Conservation (phyloP, 768 basidiomycete species). For the Russula sp. region DNA sequence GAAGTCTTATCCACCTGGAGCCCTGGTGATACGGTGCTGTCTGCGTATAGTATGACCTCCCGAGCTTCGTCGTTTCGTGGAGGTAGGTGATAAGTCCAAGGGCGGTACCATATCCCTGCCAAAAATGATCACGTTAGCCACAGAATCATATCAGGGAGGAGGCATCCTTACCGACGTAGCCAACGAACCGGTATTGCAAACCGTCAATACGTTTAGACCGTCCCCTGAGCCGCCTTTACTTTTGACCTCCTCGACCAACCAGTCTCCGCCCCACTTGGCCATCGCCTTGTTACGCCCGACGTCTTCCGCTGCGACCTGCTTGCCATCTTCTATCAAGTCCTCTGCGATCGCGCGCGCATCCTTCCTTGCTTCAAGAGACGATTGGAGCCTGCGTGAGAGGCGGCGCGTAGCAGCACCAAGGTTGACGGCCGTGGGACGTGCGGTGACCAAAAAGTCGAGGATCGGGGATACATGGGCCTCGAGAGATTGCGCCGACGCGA, state of each 20-base stretch:
- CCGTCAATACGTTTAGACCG: slow-evolving; percentile 76
- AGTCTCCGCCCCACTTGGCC: slow-evolving; percentile 79
- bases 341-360: slow-evolving; percentile 39
- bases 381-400: slow-evolving; percentile 45
- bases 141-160: not conserved
- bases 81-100: slow-evolving; percentile 90
- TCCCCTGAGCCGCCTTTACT: slow-evolving; percentile 34
- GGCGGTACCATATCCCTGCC: slow-evolving; percentile 93
- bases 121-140: not conserved
- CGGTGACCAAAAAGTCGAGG: slow-evolving; percentile 69
- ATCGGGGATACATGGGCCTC: slow-evolving; percentile 47
- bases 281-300: slow-evolving; percentile 80
- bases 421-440: slow-evolving; percentile 96
- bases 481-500: slow-evolving; percentile 47
- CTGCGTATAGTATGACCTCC: slow-evolving; percentile 87
- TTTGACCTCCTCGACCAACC: slow-evolving; percentile 56
- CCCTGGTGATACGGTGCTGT: slow-evolving; percentile 95
- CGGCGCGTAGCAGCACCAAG: slow-evolving; percentile 79
- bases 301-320: slow-evolving; percentile 77
- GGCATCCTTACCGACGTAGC: slow-evolving; percentile 74
- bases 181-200: slow-evolving; percentile 95
- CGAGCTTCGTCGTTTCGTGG: slow-evolving; percentile 67
- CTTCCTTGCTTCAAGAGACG: slow-evolving; percentile 32
- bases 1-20: slow-evolving; percentile 44
- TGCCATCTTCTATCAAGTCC: slow-evolving; percentile 63